Percentiles rank a stretch among this genome's conserved stretches.
phyloP scores from a whole-genome alignment of 441 rosid genomes.

The Mallotus repandus region DNA sequence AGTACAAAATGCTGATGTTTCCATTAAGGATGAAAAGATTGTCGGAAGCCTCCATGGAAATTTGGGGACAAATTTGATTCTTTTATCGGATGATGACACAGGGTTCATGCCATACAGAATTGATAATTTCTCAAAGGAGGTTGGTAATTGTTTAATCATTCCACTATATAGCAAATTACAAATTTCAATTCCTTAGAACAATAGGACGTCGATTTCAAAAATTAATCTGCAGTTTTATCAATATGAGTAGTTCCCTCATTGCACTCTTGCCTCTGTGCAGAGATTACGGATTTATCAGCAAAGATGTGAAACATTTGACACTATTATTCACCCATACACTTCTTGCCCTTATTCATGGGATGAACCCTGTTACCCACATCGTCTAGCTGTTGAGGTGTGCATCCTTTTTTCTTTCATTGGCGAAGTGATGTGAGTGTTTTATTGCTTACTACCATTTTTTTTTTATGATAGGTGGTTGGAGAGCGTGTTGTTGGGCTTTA shows the following conservation, averaged over 20 bases:
- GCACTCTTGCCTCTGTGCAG: constrained; percentile 36
- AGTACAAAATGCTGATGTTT: constrained; percentile 89
- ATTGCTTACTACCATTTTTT: constrained; percentile 19
- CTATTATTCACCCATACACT: constrained; percentile 72
- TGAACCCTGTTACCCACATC: constrained; percentile 94
- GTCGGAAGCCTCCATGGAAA: constrained; percentile 72
- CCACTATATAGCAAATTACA: neutral
- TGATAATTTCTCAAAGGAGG: constrained; percentile 99
- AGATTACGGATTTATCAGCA: constrained; percentile 89
- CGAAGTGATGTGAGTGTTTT: constrained; percentile 7
- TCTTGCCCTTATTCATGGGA: constrained; percentile 98
- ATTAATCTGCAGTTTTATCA: neutral
- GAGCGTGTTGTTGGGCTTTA: constrained; percentile 83
- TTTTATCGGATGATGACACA: constrained; percentile 88
- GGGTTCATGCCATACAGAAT: constrained; percentile 97
- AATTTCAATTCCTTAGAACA: neutral
- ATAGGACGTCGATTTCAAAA: neutral
- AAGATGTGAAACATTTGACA: constrained; percentile 85
- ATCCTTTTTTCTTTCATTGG: neutral
- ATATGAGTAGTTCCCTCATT: constrained; percentile 3
- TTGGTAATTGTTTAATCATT: constrained; percentile 40
- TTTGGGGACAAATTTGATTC: constrained; percentile 90
- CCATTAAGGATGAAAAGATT: constrained; percentile 71
- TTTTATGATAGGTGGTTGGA: constrained; percentile 66
- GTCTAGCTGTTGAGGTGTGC: constrained; percentile 83